Conservation (phyloP, 306 rosid genomes). For the Heteromeles arbutifolia region DNA sequence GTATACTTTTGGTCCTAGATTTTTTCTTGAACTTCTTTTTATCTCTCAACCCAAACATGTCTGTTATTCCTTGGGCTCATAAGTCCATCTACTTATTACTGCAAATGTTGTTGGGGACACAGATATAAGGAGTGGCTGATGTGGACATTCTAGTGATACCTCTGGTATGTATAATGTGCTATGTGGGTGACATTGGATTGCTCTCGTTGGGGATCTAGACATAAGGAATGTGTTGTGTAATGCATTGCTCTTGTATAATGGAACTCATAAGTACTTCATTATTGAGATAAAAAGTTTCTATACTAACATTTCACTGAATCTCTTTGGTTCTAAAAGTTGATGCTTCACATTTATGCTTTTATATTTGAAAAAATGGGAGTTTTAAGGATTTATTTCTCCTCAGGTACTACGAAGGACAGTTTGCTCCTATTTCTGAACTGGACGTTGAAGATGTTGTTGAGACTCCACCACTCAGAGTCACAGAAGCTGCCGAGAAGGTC, state of each 20-base stretch:
- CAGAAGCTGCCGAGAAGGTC: slow-evolving; percentile 90
- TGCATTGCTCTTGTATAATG: neutral
- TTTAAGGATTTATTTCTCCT: neutral
- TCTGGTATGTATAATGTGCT: neutral
- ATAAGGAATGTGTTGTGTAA: neutral
- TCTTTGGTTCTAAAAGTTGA: neutral
- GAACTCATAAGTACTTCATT: neutral
- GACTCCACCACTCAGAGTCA: slow-evolving; percentile 41
- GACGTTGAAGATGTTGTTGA: slow-evolving; percentile 47
- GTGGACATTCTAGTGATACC: neutral
- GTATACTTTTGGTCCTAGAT: neutral
- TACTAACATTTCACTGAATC: neutral
- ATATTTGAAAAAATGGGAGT: neutral
- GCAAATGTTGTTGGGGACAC: neutral
- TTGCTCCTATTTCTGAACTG: slow-evolving; percentile 68
- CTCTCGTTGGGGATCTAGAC: neutral
- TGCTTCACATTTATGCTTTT: neutral
- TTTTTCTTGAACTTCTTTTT: neutral
- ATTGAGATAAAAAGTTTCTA: neutral
- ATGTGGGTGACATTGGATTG: neutral
- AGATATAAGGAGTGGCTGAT: neutral
- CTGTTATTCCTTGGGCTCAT: neutral
- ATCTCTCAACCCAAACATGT: neutral
- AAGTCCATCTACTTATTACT: neutral
- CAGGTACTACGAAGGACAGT: slow-evolving; percentile 94